A percentile compares a stretch with the other conserved stretches of the same genome.
These are phyloP conservation scores for Macrophomina tecta DNA, from an alignment of 2,329 filamentous ascomycete genomes.

Conservation along the genomic window DNA sequence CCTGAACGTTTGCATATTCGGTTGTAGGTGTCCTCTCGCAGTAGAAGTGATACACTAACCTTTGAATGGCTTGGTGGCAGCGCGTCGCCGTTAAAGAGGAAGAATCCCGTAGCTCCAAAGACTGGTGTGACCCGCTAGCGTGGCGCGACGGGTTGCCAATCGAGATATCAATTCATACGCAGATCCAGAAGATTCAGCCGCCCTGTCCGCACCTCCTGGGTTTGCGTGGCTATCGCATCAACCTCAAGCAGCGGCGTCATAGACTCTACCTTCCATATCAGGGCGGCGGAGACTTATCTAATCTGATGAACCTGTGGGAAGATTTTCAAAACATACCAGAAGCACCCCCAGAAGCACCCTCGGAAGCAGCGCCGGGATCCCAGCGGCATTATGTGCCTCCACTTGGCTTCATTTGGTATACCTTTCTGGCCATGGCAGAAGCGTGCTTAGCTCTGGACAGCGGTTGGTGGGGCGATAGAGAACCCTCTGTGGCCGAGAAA, in stretches of 20 bases:
- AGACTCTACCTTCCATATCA: conserved; percentile 1
- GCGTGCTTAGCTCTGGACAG: conserved; percentile 9
- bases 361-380: too few relatives aligned
- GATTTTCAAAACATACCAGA: too few relatives aligned
- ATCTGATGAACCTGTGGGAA: background rate
- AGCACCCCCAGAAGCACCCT: too few relatives aligned
- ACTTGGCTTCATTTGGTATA: background rate
- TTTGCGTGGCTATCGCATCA: conserved; percentile 5
- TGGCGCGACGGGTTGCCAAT: conserved; percentile 6
- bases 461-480: conserved; percentile 6
- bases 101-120: background rate
- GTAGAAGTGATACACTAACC: background rate
- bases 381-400: background rate
- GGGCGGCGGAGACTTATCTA: background rate
- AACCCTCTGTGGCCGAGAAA: background rate
- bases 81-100: conserved; percentile 4
- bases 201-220: background rate
- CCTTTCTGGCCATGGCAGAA: conserved; percentile 1
- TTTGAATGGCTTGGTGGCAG: background rate
- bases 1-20: too few relatives aligned
- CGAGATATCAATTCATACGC: conserved; percentile 4
- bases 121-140: background rate
- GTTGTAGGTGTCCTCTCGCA: too few relatives aligned
- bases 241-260: background rate
- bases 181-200: conserved; percentile 1